phyloP scores from a whole-genome alignment of 2,329 filamentous ascomycete species.

The Cercospora citrullina region DNA sequence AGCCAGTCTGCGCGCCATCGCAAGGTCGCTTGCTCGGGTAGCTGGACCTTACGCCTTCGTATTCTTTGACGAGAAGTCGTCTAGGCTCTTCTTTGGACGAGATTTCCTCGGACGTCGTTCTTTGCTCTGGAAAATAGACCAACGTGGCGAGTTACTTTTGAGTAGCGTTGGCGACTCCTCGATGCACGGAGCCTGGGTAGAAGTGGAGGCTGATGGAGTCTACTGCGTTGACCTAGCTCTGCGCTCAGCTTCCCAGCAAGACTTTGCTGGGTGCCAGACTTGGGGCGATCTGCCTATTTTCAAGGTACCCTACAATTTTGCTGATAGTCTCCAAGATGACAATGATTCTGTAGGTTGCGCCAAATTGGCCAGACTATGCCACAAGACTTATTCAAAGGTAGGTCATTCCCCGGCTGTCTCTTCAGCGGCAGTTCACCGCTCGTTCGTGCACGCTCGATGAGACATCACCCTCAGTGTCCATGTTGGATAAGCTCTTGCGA shows the following conservation, averaged over 20 bases:
- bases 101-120: constrained; percentile 88
- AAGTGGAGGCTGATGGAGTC: constrained; percentile 83
- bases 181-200: constrained; percentile 60
- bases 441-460: constrained; percentile 23
- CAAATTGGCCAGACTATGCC: constrained; percentile 15
- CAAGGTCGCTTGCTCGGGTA: constrained; percentile 25
- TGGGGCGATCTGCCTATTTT: constrained; percentile 18
- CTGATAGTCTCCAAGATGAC: constrained; percentile 6
- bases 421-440: constrained; percentile 29
- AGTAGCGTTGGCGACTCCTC: constrained; percentile 68
- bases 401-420: constrained; percentile 36
- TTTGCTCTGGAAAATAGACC: constrained; percentile 59
- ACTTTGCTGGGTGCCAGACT: neutral
- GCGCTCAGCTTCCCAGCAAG: neutral
- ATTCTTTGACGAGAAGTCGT: constrained; percentile 67
- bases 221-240: constrained; percentile 57
- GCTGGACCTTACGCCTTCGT: constrained; percentile 85
- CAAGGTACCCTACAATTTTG: constrained; percentile 26
- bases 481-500: constrained; percentile 29
- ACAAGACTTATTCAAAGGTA: constrained; percentile 37
- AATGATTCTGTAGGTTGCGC: constrained; percentile 29
- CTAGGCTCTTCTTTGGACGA: constrained; percentile 74
- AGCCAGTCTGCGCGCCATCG: constrained; percentile 8
- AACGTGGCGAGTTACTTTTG: constrained; percentile 58
- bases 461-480: constrained; percentile 28